Evolutionary conservation across 2,329 filamentous ascomycete genomes (phyloP).

Genomic region (Alternaria novae-zelandiae): DNA sequence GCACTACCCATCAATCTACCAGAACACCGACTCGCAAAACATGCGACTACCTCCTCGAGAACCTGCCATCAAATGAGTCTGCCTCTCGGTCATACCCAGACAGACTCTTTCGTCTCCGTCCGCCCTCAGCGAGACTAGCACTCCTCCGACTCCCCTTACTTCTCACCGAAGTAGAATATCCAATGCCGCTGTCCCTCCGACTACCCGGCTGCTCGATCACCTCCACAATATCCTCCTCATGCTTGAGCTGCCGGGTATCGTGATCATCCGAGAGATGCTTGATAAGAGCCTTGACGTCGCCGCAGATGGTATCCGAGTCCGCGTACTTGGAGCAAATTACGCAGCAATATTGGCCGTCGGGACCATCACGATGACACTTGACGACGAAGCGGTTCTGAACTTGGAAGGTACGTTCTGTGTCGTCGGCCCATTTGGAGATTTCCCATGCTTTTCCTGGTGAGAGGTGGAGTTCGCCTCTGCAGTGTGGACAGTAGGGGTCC

Average conservation of each 20-base stretch:
- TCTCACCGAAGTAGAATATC: constrained; percentile 14
- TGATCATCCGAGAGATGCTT: constrained; percentile 46
- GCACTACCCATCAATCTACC: background rate
- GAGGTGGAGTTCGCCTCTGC: constrained; percentile 36
- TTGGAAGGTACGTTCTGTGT: constrained; percentile 41
- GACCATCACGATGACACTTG: constrained; percentile 42
- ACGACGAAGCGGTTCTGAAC: constrained; percentile 46
- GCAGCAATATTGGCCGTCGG: constrained; percentile 44
- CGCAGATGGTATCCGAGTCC: constrained; percentile 41
- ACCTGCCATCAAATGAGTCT: constrained; percentile 30
- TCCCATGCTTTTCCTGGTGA: constrained; percentile 47
- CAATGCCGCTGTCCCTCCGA: constrained; percentile 37
- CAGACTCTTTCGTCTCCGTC: constrained; percentile 18
- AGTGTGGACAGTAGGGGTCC: constrained; percentile 41
- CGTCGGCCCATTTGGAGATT: constrained; percentile 39
- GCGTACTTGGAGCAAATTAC: constrained; percentile 39
- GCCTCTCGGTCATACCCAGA: constrained; percentile 33
- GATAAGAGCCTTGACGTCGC: constrained; percentile 46
- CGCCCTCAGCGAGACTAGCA: constrained; percentile 28
- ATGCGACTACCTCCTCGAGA: constrained; percentile 16
- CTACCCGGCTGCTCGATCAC: constrained; percentile 30
- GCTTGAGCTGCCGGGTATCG: constrained; percentile 35
- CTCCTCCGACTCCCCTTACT: constrained; percentile 31
- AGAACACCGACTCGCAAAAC: background rate
- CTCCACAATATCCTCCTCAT: constrained; percentile 42